Conservation (phyloP, 495 filamentous ascomycete species). For the Elasticomyces elasticus region DNA sequence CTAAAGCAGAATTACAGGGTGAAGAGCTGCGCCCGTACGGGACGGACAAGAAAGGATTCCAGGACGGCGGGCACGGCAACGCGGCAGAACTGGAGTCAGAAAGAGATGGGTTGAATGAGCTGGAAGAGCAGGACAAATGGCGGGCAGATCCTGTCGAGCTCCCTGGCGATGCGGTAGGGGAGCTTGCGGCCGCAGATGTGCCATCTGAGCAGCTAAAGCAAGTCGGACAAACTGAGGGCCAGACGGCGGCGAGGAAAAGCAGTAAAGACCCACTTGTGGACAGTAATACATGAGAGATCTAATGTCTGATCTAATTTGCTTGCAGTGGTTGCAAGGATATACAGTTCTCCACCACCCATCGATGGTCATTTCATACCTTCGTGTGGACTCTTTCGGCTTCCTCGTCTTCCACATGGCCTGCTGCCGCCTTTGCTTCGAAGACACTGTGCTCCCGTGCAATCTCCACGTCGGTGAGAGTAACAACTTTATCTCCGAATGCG, state of each 20-base stretch:
- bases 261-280: not conserved
- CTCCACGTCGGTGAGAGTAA: slow-evolving; percentile 22
- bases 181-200: not conserved
- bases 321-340: not conserved
- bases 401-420: slow-evolving; percentile 1
- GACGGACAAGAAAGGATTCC: not conserved
- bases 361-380: not conserved
- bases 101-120: not conserved
- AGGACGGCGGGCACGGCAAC: not conserved
- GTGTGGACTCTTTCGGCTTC: not conserved
- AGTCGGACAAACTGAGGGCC: not conserved
- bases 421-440: slow-evolving; percentile 6
- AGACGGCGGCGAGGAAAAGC: not conserved
- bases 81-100: not conserved
- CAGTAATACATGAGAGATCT: not conserved
- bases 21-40: not conserved
- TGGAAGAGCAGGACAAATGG: not conserved
- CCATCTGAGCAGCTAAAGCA: not conserved
- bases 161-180: not conserved
- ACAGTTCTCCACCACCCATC: not conserved
- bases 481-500: slow-evolving; percentile 47
- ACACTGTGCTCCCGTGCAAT: slow-evolving; percentile 5
- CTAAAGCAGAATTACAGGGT: not conserved
- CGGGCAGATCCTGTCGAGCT: not conserved
- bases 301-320: not conserved